Conservation (phyloP, 1,139 yeast species). For the Yamadazyma atmosphaerica region DNA sequence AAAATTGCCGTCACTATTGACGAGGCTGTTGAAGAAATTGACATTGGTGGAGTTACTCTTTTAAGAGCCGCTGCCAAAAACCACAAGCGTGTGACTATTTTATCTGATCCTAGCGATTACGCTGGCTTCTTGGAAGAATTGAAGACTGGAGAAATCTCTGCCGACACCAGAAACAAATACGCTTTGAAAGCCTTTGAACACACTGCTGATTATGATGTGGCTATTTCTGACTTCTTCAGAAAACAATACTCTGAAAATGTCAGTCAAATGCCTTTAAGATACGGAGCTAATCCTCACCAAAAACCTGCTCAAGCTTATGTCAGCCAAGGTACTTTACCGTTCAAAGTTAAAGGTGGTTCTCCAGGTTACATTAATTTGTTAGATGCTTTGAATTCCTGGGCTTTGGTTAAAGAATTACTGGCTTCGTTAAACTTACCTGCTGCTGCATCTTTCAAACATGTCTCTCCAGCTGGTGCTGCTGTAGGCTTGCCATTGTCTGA, state of each 20-base stretch:
- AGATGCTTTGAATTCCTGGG: constrained; percentile 98
- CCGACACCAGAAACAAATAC: constrained; percentile 72
- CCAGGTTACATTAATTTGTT: constrained; percentile 96
- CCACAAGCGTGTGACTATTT: constrained; percentile 91
- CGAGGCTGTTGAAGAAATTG: constrained; percentile 98
- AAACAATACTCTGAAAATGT: constrained; percentile 90
- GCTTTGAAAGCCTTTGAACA: constrained; percentile 98
- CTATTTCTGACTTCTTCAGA: constrained; percentile 95
- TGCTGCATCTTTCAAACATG: constrained; percentile 98
- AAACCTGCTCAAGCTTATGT: constrained; percentile 98
- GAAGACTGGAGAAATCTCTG: constrained; percentile 67
- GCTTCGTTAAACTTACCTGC: constrained; percentile 96
- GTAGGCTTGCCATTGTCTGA: constrained; percentile 92
- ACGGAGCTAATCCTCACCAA: constrained; percentile 99
- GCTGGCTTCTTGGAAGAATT: constrained; percentile 83
- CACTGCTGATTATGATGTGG: constrained; percentile 95
- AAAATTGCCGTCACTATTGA: constrained; percentile 93
- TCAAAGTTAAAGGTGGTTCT: constrained; percentile 89
- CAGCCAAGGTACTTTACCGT: constrained; percentile 82
- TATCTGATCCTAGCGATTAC: constrained; percentile 93
- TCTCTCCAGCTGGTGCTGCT: constrained; percentile 98
- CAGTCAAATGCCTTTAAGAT: constrained; percentile 90
- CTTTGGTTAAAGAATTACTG: constrained; percentile 92
- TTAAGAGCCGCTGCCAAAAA: constrained; percentile 98
- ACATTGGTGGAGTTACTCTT: constrained; percentile 96